Percentiles rank a stretch among this genome's conserved stretches.
Conservation (phyloP, 768 basidiomycete species). For the Panaeolus papilionaceus region DNA sequence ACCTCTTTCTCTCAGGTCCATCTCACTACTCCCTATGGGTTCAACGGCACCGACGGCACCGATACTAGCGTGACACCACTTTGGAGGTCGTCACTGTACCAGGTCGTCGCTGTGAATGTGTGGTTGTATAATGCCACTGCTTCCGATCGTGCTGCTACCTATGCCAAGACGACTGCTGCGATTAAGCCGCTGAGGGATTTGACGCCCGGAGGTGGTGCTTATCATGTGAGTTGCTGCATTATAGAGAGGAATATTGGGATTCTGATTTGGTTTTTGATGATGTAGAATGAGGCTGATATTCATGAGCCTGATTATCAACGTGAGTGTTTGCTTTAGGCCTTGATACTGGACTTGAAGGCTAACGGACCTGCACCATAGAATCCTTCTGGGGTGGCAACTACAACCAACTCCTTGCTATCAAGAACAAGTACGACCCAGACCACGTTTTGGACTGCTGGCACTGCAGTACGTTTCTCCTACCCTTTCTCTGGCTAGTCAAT, state of each 20-base stretch:
- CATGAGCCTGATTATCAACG: constrained; percentile 3
- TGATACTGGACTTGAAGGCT: too few relatives aligned
- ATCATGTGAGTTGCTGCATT: neutral
- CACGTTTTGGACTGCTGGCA: constrained; percentile 7
- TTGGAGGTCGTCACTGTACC: constrained; percentile 52
- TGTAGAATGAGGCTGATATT: constrained; percentile 3
- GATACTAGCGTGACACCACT: constrained; percentile 49
- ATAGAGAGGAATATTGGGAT: too few relatives aligned
- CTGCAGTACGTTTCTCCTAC: neutral
- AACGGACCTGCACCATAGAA: neutral
- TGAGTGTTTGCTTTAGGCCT: neutral
- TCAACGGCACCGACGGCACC: neutral
- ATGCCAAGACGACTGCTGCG: constrained; percentile 39
- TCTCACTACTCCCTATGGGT: neutral
- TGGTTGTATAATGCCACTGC: constrained; percentile 54
- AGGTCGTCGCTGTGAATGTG: constrained; percentile 46
- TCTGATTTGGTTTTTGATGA: neutral
- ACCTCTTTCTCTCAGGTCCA: neutral
- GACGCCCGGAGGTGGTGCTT: constrained; percentile 40
- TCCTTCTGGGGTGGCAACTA: neutral
- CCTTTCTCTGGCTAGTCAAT: neutral
- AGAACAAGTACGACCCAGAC: constrained; percentile 12
- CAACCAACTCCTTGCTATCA: neutral
- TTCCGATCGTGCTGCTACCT: constrained; percentile 39
- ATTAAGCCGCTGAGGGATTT: constrained; percentile 47